phyloP scores from a whole-genome alignment of 202 grass and related monocot species.

The Schoenoplectus tabernaemontani region DNA sequence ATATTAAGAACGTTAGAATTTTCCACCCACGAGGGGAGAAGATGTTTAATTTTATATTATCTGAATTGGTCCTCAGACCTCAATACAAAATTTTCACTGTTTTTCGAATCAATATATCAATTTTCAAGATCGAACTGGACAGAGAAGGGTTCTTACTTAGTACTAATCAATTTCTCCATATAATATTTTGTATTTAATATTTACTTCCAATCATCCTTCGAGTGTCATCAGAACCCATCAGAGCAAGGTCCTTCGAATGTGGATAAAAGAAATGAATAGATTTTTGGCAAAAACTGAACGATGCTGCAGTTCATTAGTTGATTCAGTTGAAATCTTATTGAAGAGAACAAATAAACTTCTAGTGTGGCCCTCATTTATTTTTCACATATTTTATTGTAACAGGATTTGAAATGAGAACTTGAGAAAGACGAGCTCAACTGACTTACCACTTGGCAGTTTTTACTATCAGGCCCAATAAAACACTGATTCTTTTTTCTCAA shows the following conservation, averaged over 20 bases:
- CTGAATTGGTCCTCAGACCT: background rate
- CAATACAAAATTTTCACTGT: background rate
- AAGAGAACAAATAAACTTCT: too few relatives aligned
- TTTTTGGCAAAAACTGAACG: background rate
- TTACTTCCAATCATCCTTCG: background rate
- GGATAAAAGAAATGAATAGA: background rate
- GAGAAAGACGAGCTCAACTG: too few relatives aligned
- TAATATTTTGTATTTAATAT: background rate
- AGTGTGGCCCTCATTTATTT: too few relatives aligned
- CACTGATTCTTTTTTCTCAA: too few relatives aligned
- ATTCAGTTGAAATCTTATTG: too few relatives aligned
- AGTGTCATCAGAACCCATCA: background rate
- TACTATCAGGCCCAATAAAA: too few relatives aligned
- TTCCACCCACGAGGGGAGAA: background rate
- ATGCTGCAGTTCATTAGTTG: too few relatives aligned
- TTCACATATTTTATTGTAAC: too few relatives aligned
- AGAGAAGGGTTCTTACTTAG: background rate
- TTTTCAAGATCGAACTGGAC: too few relatives aligned
- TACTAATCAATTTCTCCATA: background rate
- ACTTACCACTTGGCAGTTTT: too few relatives aligned
- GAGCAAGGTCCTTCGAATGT: background rate
- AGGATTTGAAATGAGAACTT: too few relatives aligned
- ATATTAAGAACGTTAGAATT: too few relatives aligned
- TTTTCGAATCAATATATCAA: background rate
- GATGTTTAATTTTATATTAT: background rate